Evolutionary conservation across 2,329 filamentous ascomycete species (phyloP), one percentile per base, ranked within the genome.

Genomic region (Ophiostoma pallidulum): DNA sequence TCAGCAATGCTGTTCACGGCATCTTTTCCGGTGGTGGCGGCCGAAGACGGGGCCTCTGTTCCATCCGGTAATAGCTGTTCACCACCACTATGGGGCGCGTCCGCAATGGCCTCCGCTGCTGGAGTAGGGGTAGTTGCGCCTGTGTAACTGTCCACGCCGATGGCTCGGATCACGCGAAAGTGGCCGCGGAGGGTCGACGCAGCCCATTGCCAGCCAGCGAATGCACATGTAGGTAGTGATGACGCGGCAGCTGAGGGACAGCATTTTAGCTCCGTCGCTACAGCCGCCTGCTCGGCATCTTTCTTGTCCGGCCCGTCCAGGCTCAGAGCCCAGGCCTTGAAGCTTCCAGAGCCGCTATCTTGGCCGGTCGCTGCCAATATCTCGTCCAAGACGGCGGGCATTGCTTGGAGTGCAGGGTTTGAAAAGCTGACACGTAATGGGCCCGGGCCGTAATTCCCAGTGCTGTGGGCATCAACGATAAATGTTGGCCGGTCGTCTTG

Each of bases 401-500:
- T 75, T 1, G 74, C 71, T 43, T 80, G 77, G 45, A 91, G 66
- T 3, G 83, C 75, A 9, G 73, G 69, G 59, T 91, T 92, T 26
- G 76, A 74, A 60, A 84, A 90, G 0, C 86, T 56, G 8, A 86
- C 71, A 26, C 75, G 71, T 32, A 90, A 62, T 2, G 70, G 69
- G 0, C 73, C 72, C 1, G 72, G 66, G 40, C 69, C 71, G 55
- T 70, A 71, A 55, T 80, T 82, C n/a, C 66, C 62, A 1, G 70
- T 62, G 56, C 82, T 77, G 8, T 70, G 68, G 43, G 86, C 64
- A 57, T 91, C 85, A 29, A 91, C 70, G 36, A 91, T 74, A 57
- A 91, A 87, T 0, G 83, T 86, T 3, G 85, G 86, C 40, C 86
- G 71, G 42, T 83, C 77, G 60, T 92, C 86, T 54, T 84, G 77